A percentile compares a stretch with the other conserved stretches of the same genome.
phyloP scores from a whole-genome alignment of 2,329 filamentous ascomycete species.

The Aspergillus neotritici region DNA sequence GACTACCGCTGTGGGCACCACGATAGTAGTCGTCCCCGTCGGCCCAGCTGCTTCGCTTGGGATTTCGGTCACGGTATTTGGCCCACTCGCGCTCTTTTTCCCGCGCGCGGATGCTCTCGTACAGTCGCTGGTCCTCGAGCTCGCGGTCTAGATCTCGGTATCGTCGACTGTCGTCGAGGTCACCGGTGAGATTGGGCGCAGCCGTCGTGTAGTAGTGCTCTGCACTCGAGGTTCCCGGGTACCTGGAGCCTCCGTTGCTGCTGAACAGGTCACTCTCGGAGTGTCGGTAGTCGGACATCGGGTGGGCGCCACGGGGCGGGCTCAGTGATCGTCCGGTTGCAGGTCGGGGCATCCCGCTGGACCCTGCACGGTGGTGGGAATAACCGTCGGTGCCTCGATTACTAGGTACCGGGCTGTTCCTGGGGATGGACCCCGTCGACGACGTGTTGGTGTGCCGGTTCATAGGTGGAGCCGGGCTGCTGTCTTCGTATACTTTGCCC shows the following conservation, averaged over 20 bases:
- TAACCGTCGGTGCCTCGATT: conserved; percentile 54
- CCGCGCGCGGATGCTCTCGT: conserved; percentile 23
- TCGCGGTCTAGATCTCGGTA: conserved; percentile 25
- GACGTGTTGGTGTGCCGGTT: conserved; percentile 10
- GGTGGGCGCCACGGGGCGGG: conserved; percentile 25
- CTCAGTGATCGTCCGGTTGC: conserved; percentile 23
- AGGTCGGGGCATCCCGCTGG: conserved; percentile 13
- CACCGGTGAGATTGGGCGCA: conserved; percentile 17
- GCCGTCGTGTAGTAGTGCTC: conserved; percentile 25
- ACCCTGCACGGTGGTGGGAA: conserved; percentile 19
- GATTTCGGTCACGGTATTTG: conserved; percentile 21
- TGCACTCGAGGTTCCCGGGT: conserved; percentile 15
- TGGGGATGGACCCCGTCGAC: conserved; percentile 46
- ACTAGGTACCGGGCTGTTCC: conserved; percentile 50
- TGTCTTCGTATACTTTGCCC: conserved; percentile 52
- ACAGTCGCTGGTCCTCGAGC: conserved; percentile 19
- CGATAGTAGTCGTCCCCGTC: conserved; percentile 39
- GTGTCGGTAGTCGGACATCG: conserved; percentile 27
- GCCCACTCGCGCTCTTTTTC: conserved; percentile 26
- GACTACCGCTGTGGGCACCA: conserved; percentile 25
- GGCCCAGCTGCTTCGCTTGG: conserved; percentile 23
- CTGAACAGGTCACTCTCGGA: conserved; percentile 31
- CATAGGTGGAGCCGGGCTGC: no score
- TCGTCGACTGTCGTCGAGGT: conserved; percentile 21
- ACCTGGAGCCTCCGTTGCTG: conserved; percentile 18